A percentile compares a stretch with the other conserved stretches of the same genome.
Conservation (phyloP, 768 basidiomycete species). For the Podaxis pistillaris region DNA sequence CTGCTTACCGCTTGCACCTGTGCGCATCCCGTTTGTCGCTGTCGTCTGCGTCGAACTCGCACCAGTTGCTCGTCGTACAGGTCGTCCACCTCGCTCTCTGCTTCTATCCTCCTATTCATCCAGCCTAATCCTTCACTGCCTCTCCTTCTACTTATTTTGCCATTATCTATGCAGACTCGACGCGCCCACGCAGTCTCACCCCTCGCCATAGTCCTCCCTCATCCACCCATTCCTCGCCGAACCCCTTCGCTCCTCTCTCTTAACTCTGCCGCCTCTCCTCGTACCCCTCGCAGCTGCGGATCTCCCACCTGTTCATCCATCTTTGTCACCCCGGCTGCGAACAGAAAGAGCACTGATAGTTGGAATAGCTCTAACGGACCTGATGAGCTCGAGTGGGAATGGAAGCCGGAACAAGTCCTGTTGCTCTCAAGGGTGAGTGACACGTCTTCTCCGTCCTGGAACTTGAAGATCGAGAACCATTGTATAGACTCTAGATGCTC, state of each 20-base stretch:
- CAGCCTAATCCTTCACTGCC: slow-evolving; percentile 24
- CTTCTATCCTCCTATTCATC: slow-evolving; percentile 8
- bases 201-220: slow-evolving; percentile 64
- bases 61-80: slow-evolving; percentile 14
- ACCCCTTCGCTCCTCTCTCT: slow-evolving; percentile 51
- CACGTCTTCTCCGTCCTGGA: slow-evolving; percentile 12
- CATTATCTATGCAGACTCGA: slow-evolving; percentile 48
- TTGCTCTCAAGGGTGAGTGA: slow-evolving; percentile 62
- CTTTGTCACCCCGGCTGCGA: slow-evolving; percentile 43
- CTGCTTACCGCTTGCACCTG: slow-evolving; percentile 2
- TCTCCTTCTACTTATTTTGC: slow-evolving; percentile 28
- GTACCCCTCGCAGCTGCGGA: slow-evolving; percentile 57
- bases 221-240: slow-evolving; percentile 50
- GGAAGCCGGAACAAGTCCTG: slow-evolving; percentile 71
- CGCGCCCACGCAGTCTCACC: slow-evolving; percentile 48
- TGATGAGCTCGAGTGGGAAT: slow-evolving; percentile 66
- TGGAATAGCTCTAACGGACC: slow-evolving; percentile 76
- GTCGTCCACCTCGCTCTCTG: slow-evolving; percentile 16
- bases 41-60: slow-evolving; percentile 13
- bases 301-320: slow-evolving; percentile 55
- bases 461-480: slow-evolving; percentile 11
- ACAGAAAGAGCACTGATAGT: slow-evolving; percentile 77
- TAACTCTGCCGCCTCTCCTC: slow-evolving; percentile 43
- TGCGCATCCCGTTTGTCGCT: slow-evolving; percentile 12
- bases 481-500: slow-evolving; percentile 73